Percentiles rank a stretch among this genome's conserved stretches.
phyloP scores from a whole-genome alignment of 2,329 filamentous ascomycete genomes.

The Xylariales sp. region DNA sequence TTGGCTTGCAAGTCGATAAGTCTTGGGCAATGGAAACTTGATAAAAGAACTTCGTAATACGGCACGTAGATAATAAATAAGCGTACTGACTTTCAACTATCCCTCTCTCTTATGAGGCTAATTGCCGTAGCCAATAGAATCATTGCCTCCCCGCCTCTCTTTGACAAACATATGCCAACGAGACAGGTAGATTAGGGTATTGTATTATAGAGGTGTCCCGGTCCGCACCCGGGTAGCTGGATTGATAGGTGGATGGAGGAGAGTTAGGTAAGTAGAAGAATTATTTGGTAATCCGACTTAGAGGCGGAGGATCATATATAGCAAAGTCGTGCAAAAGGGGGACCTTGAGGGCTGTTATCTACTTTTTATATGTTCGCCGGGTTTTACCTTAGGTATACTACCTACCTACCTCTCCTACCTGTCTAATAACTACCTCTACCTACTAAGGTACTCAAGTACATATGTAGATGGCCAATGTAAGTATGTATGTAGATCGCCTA shows the following conservation, averaged over 20 bases:
- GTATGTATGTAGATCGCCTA: no score
- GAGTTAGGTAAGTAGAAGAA: background rate
- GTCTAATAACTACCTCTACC: no score
- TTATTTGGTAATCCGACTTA: background rate
- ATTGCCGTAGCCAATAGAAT: constrained; percentile 12
- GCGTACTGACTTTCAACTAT: background rate
- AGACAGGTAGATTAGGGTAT: background rate
- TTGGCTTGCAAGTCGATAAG: constrained; percentile 5
- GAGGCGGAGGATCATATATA: constrained; percentile 28
- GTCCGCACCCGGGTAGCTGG: no score
- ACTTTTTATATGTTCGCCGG: no score
- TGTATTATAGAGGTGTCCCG: background rate
- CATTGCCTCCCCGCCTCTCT: background rate
- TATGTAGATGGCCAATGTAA: no score
- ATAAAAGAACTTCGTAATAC: constrained; percentile 14
- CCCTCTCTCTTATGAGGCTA: constrained; percentile 11
- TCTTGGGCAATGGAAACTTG: constrained; percentile 6
- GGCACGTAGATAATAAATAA: background rate
- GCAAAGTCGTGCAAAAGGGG: constrained; percentile 27
- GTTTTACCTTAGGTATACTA: no score
- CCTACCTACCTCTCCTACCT: no score
- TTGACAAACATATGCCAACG: no score
- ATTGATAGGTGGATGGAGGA: no score
- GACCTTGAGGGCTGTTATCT: constrained; percentile 39
- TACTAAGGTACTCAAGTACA: no score